These are phyloP conservation scores for Chytriomyces confervae DNA, from an alignment of 192 early-diverging fungal species.

Conservation along the genomic window DNA sequence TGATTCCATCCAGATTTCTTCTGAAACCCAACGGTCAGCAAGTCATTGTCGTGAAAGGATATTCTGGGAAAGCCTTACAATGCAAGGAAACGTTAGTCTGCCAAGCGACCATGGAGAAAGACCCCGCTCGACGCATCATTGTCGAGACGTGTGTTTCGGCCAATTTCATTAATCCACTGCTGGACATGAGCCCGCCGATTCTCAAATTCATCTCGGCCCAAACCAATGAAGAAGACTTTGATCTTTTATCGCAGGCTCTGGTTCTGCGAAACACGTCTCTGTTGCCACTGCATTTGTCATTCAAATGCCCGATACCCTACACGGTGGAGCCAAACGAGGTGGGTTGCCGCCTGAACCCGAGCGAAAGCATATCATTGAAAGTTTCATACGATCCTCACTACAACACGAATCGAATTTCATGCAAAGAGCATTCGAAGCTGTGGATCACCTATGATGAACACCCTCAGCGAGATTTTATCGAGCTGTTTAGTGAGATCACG, in stretches of 20 bases:
- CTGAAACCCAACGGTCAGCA: conserved; percentile 55
- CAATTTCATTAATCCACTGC: conserved; percentile 63
- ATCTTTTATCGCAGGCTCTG: conserved; percentile 45
- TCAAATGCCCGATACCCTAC: conserved; percentile 55
- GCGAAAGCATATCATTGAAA: conserved; percentile 34
- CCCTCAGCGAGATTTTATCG: conserved; percentile 60
- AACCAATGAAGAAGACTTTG: conserved; percentile 49
- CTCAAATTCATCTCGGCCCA: conserved; percentile 57
- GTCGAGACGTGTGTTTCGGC: conserved; percentile 50
- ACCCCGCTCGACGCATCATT: conserved; percentile 53
- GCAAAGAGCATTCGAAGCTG: conserved; percentile 57
- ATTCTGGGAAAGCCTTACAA: conserved; percentile 45
- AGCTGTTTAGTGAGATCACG: conserved; percentile 52
- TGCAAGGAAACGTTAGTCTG: conserved; percentile 54
- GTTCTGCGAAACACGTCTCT: conserved; percentile 55
- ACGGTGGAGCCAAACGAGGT: conserved; percentile 37
- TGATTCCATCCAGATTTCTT: conserved; percentile 56
- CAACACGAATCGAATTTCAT: conserved; percentile 53
- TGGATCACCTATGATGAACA: conserved; percentile 60
- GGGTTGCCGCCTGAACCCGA: conserved; percentile 42
- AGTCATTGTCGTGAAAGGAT: conserved; percentile 54
- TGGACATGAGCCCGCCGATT: conserved; percentile 46
- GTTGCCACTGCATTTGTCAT: conserved; percentile 49
- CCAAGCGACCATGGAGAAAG: conserved; percentile 58
- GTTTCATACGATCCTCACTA: conserved; percentile 53